Base-by-base conservation (phyloP, 495 filamentous ascomycete genomes). In the Ascobolus immersus region DNA sequence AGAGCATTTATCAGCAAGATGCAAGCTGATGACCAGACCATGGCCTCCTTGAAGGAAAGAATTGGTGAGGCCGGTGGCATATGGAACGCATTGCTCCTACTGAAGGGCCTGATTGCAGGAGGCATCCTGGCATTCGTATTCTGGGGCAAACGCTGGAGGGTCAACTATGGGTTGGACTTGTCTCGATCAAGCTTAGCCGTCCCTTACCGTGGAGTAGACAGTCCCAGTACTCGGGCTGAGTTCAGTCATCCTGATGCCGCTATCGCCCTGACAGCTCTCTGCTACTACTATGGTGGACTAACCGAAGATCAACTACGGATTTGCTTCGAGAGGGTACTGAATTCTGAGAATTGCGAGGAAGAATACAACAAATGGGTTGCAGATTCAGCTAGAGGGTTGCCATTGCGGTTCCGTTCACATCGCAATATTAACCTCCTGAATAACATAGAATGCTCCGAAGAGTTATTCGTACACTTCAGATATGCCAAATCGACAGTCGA, bases 241-340 rank as follows among this genome's bases (percentile, higher is more conserved):
- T 80, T 73, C 48, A 69, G 71, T 22, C 73, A 82, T 39, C 73
- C 73, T 0, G 74, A 82, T 44, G 65, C 70, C 0, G 56, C 61
- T 21, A 70, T 80, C 14, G 36, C 69, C 4, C 44, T 82, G 12
- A 78, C 76, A 0, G 71, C 55, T 17, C 48, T 79, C 2, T 62
- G 56, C 21, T 79, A 76, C 44, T 79, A 80, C 42, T 74, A 78
- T 35, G 49, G 52, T 0, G 73, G 74, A 2, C 56, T 82, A 0
- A 41, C 27, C 0, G 47, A 65, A 25, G 49, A 59, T 0, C 60
- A 79, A 5, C 45, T 79, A 0, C 52, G 50, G 5, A 32, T 44
- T 4, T 49, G 56, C 1, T 59, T 79, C 4, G 43, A 49, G 2
- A 53, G 57, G 23, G 55, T 80, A 0, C 27, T 56, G 2, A 54